phyloP scores from a whole-genome alignment of 768 basidiomycete species.

The Boletus speciosus region DNA sequence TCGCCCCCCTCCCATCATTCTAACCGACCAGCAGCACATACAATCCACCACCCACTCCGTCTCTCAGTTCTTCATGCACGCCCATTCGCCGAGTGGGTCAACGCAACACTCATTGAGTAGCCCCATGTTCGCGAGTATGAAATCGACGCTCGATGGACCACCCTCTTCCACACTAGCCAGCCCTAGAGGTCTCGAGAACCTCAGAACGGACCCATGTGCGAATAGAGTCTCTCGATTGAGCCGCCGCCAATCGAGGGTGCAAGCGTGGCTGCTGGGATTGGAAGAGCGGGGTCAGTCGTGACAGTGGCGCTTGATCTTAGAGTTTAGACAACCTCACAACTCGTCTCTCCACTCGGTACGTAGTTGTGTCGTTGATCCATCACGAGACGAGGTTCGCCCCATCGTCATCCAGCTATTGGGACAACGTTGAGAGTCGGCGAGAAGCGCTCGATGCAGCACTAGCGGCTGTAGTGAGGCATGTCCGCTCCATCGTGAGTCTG shows the following conservation, averaged over 20 bases:
- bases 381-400: too few species aligned
- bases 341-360: not conserved
- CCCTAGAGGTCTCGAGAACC: slow-evolving; percentile 33
- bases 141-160: slow-evolving; percentile 21
- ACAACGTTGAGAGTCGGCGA: not conserved
- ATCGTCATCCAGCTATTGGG: not conserved
- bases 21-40: slow-evolving; percentile 44
- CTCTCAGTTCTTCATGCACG: slow-evolving; percentile 31
- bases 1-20: slow-evolving; percentile 47
- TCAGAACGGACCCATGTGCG: slow-evolving; percentile 12
- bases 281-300: slow-evolving; percentile 18
- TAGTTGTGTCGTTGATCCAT: too few species aligned
- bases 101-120: slow-evolving; percentile 46
- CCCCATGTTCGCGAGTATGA: slow-evolving; percentile 34
- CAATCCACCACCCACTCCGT: slow-evolving; percentile 27
- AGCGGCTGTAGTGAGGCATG: not conserved
- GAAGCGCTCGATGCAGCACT: slow-evolving; percentile 1
- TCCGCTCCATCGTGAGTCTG: slow-evolving; percentile 6
- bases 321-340: not conserved
- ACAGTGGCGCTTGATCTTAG: slow-evolving; percentile 24
- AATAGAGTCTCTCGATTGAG: slow-evolving; percentile 22
- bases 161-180: slow-evolving; percentile 22
- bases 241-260: slow-evolving; percentile 4
- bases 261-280: slow-evolving; percentile 8
- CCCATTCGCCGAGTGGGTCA: slow-evolving; percentile 37